A percentile compares a stretch with the other conserved stretches of the same genome.
These are phyloP conservation scores for Hypoxylon sp. DNA, from an alignment of 2,329 filamentous ascomycete genomes.

Conservation along the genomic window DNA sequence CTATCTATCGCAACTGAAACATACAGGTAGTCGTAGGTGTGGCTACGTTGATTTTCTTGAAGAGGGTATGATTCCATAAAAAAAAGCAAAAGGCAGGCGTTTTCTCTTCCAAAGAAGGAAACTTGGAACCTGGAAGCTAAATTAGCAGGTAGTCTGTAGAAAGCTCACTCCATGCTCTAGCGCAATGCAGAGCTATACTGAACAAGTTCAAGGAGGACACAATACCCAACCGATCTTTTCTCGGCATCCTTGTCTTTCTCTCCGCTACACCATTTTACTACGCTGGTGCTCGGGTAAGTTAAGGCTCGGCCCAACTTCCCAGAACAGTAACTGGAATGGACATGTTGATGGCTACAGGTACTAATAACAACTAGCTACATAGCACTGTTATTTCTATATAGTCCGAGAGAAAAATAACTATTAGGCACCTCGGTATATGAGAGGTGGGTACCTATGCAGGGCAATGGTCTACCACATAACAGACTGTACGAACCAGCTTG, in stretches of 20 bases:
- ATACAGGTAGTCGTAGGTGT: background rate
- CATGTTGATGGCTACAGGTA: background rate
- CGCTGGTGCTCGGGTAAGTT: slow-evolving; percentile 8
- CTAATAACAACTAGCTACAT: background rate
- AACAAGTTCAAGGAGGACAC: background rate
- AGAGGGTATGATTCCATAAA: too few relatives aligned
- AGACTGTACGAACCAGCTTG: too few relatives aligned
- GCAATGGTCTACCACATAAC: too few relatives aligned
- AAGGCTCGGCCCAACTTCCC: slow-evolving; percentile 20
- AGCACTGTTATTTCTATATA: background rate
- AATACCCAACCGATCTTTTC: too few relatives aligned
- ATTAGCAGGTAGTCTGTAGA: too few relatives aligned
- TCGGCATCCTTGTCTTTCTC: slow-evolving; percentile 3
- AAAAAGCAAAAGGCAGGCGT: too few relatives aligned
- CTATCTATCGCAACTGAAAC: background rate
- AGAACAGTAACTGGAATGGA: slow-evolving; percentile 14
- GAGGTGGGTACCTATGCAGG: too few relatives aligned
- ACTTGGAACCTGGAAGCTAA: slow-evolving; percentile 1
- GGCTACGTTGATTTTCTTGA: background rate
- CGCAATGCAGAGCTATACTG: background rate
- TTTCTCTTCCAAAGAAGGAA: background rate
- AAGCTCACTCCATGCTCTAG: too few relatives aligned
- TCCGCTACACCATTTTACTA: background rate
- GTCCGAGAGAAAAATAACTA: background rate
- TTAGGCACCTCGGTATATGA: background rate